Conservation (phyloP, 257 asterid genomes). For the Parsonsia alboflavescens region DNA sequence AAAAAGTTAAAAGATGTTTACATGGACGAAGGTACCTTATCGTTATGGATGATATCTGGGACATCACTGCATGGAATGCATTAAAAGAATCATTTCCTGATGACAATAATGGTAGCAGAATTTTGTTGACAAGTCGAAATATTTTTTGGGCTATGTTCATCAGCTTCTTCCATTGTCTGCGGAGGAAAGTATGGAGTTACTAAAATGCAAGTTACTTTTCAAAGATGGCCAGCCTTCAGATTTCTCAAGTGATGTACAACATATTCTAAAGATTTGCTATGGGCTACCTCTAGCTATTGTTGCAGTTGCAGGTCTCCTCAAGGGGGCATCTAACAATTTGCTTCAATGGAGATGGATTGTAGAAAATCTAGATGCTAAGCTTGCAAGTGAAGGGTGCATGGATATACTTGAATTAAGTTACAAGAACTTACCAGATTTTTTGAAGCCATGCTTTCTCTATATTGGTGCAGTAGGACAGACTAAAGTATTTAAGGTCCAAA, state of each 20-base stretch:
- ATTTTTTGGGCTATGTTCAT: too few relatives aligned
- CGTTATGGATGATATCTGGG: slow-evolving; percentile 8
- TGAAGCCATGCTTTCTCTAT: slow-evolving; percentile 5
- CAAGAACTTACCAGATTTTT: neutral
- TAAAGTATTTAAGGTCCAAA: neutral
- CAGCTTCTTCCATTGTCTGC: neutral
- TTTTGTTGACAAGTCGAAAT: neutral
- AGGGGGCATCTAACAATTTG: neutral
- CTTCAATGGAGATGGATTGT: neutral
- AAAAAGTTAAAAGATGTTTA: neutral
- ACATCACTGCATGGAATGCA: neutral
- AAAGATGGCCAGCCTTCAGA: neutral
- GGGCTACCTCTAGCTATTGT: slow-evolving; percentile 13
- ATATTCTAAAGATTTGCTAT: neutral
- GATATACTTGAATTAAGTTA: neutral
- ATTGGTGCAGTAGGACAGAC: neutral
- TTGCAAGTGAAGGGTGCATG: neutral
- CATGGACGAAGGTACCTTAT: neutral
- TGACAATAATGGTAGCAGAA: slow-evolving; percentile 1
- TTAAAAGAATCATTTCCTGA: neutral
- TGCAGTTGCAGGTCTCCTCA: neutral
- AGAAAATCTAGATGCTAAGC: neutral
- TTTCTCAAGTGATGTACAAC: neutral
- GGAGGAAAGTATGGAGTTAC: neutral
- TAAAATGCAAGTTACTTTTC: neutral